Conservation (phyloP, 345 rosid genomes). For the Rhizophora mangle region DNA sequence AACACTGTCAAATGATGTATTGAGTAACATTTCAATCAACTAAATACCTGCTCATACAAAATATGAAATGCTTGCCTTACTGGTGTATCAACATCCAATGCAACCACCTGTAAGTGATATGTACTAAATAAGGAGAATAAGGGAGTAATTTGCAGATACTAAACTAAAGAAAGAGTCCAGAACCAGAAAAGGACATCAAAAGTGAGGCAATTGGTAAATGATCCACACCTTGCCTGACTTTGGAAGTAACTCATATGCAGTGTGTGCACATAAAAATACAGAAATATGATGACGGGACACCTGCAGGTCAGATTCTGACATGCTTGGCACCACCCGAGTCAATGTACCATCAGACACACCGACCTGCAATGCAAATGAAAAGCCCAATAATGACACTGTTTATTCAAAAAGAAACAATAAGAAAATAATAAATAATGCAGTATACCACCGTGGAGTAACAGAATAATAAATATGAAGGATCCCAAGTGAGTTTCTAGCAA, state of each 20-base stretch:
- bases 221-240: conserved; percentile 96
- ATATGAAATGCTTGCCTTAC: conserved; percentile 30
- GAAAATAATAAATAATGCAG: conserved; percentile 1
- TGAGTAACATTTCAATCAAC: not conserved
- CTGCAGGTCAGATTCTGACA: conserved; percentile 29
- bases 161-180: not conserved
- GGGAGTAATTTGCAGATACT: not conserved
- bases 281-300: conserved; percentile 30
- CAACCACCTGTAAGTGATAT: conserved; percentile 24
- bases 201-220: conserved; percentile 19
- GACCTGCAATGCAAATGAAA: conserved; percentile 32
- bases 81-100: conserved; percentile 32
- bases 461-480: not conserved
- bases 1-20: not conserved
- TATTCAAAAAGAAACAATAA: not conserved
- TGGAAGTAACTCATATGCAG: conserved; percentile 92
- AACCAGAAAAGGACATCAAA: conserved; percentile 1
- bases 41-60: conserved; percentile 28
- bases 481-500: not conserved
- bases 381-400: not conserved
- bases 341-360: conserved; percentile 35
- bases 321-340: conserved; percentile 15
- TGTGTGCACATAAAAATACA: conserved; percentile 62
- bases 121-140: conserved; percentile 22
- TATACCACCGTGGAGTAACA: conserved; percentile 4